Base-by-base conservation (phyloP, 2,329 filamentous ascomycete species). In the Xylaria multiplex region DNA sequence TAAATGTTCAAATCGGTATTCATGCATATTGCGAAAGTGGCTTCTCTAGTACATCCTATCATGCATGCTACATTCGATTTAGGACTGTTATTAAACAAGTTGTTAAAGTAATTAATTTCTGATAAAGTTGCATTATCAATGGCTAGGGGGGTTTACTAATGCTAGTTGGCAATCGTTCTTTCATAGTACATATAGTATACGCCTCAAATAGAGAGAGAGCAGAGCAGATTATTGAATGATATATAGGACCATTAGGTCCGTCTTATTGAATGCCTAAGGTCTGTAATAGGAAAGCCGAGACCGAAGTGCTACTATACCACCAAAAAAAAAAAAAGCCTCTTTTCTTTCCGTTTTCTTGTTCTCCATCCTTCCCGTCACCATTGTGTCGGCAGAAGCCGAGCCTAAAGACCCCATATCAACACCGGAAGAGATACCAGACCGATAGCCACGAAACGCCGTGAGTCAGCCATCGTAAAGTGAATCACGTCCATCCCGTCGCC, bases 221-320 rank as follows among this genome's bases (percentile, higher is more conserved):
- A 40, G 9, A 27, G 6, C 16, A 57, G 6, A 14, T 40, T 37
- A 40, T 66, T 75, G 73, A 69, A 69, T 69, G 73, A 72, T 74
- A 75, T 72, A 74, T 62, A 19, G 68, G 73, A 71, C 74, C 69
- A 30, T 19, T 42, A 64, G 71, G 74, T 64, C 74, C 71, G 11
- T 71, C 53, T 48, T 74, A 73, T 75, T 76, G 52, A 67, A 59
- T 65, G 68, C 69, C 57, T 62, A 60, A 66, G 66, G 71, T 70
- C 69, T 69, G 46, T 67, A 42, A 6, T 64, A 48, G 30, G 60
- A 64, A 58, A 50, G 35, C 46, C 32, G 40, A 61, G 69, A 69
- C 69, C 69, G 58, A 58, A 63, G 59, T 65, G 53, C 59, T 69
- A 64, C 64, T 64, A 70, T 71, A 75, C 68, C 74, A 72, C 57